phyloP scores from a whole-genome alignment of 352 stramenopile species.

The Phytophthora lateralis region DNA sequence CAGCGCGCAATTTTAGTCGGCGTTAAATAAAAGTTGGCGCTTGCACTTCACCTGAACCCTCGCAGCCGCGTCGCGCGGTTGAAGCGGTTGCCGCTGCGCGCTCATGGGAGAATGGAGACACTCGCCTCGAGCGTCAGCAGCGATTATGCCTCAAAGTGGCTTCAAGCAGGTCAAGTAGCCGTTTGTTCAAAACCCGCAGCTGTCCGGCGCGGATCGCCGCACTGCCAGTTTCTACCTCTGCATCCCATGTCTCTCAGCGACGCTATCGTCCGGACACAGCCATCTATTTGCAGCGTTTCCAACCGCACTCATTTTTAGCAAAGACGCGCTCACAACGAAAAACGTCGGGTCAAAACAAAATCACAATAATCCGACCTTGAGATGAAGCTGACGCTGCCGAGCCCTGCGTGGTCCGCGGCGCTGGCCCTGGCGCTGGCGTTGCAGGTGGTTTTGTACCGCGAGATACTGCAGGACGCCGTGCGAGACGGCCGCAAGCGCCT shows the following conservation, averaged over 20 bases:
- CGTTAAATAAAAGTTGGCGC: conserved; percentile 10
- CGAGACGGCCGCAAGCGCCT: conserved; percentile 53
- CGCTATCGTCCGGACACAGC: conserved; percentile 10
- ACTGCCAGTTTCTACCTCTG: no score
- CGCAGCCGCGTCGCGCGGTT: conserved; percentile 28
- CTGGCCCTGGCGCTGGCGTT: conserved; percentile 39
- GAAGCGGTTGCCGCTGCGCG: conserved; percentile 9
- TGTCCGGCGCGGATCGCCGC: no score
- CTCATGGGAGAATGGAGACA: conserved; percentile 20
- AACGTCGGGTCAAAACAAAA: neutral
- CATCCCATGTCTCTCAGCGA: neutral
- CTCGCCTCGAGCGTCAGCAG: conserved; percentile 23
- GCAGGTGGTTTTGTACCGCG: conserved; percentile 59
- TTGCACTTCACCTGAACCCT: conserved; percentile 25
- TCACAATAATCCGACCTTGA: neutral
- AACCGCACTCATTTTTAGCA: conserved; percentile 15
- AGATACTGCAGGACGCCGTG: conserved; percentile 51
- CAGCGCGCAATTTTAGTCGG: conserved; percentile 1
- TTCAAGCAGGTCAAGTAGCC: conserved; percentile 6
- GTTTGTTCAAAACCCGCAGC: neutral
- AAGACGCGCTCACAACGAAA: conserved; percentile 19
- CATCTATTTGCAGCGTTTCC: conserved; percentile 23
- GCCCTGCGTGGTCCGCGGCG: conserved; percentile 33
- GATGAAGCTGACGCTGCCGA: conserved; percentile 40
- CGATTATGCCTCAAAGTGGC: conserved; percentile 23